These are phyloP conservation scores for Nepenthes alata DNA, from an alignment of 179 eudicot species.

Conservation along the genomic window DNA sequence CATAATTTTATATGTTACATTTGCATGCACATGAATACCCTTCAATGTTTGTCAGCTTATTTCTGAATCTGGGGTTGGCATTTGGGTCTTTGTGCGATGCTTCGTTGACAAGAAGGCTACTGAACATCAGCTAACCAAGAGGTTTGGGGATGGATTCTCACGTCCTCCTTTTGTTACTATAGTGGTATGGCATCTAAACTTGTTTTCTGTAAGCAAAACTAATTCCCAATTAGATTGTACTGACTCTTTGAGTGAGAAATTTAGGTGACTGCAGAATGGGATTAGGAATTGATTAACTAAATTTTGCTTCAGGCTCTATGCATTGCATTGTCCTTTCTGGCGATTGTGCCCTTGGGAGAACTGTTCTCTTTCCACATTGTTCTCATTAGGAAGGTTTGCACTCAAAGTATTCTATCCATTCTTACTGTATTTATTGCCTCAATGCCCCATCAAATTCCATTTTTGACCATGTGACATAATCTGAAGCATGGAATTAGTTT, in stretches of 20 bases:
- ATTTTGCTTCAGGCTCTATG: conserved; percentile 57
- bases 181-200: conserved; percentile 45
- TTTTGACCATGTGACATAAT: no score
- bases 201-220: neutral
- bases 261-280: neutral
- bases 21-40: neutral
- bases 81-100: conserved; percentile 78
- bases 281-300: neutral
- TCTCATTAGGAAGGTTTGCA: conserved; percentile 69
- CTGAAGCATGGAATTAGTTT: no score
- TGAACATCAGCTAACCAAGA: conserved; percentile 49
- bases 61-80: conserved; percentile 73
- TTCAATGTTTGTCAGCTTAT: conserved; percentile 40
- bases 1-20: neutral
- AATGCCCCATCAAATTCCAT: no score
- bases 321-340: conserved; percentile 69
- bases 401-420: neutral
- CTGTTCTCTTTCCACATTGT: conserved; percentile 90
- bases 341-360: conserved; percentile 82
- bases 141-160: conserved; percentile 86
- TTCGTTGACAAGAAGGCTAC: conserved; percentile 42
- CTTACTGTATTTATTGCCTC: neutral
- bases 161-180: conserved; percentile 76
- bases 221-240: neutral
- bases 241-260: no score